phyloP scores from a whole-genome alignment of 1,139 yeast genomes.

The Diutina mesorugosa region DNA sequence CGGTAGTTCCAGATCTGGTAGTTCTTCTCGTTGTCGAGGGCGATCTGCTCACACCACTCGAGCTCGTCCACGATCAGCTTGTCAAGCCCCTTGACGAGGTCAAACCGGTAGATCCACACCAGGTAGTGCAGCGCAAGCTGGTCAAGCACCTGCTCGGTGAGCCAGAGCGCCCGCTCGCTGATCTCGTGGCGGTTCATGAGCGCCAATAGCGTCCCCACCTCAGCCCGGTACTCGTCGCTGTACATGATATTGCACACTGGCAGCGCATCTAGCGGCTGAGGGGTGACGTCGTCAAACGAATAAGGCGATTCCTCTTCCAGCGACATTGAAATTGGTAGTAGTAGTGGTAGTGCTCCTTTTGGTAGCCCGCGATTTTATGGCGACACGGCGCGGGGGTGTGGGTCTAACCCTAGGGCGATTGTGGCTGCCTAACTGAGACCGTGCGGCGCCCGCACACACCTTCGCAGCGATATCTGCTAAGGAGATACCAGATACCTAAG shows the following conservation, averaged over 20 bases:
- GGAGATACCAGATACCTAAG: too few species aligned
- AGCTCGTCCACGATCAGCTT: conserved; percentile 33
- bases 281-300: background rate
- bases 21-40: conserved; percentile 71
- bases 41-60: conserved; percentile 68
- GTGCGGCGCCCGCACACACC: background rate
- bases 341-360: too few species aligned
- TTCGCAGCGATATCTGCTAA: background rate
- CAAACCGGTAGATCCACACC: conserved; percentile 70
- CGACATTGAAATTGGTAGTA: background rate
- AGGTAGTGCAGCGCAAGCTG: conserved; percentile 86
- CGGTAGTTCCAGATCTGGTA: conserved; percentile 96
- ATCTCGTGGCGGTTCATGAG: conserved; percentile 48
- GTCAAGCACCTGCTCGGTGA: conserved; percentile 52
- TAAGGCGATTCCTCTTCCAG: background rate
- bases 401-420: background rate
- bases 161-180: conserved; percentile 55
- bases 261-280: background rate
- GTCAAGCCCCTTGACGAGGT: conserved; percentile 32
- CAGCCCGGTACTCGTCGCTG: conserved; percentile 49
- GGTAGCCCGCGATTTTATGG: background rate
- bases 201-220: conserved; percentile 53
- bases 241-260: conserved; percentile 63
- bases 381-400: background rate
- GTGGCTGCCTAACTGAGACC: background rate